Conservation (phyloP, 768 basidiomycete genomes). For the Naganishia kalamii region DNA sequence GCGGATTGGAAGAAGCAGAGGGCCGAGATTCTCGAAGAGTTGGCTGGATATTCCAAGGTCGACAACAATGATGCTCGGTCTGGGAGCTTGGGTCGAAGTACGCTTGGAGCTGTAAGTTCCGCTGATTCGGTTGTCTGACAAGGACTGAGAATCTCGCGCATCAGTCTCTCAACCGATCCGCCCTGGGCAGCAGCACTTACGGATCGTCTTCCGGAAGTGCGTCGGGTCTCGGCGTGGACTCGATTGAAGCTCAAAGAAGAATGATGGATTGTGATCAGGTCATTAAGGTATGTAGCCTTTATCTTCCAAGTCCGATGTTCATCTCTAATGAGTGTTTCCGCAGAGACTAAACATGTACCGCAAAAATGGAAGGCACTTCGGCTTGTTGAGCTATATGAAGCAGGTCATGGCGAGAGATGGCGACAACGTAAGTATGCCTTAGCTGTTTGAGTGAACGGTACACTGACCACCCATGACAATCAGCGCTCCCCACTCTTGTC, state of each 20-base stretch:
- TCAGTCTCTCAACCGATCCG: conserved; percentile 3
- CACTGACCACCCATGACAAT: not conserved
- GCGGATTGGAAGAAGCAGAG: conserved; percentile 22
- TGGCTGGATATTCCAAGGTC: conserved; percentile 12
- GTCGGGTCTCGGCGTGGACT: conserved; percentile 13
- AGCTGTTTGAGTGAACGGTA: not conserved
- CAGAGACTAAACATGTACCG: conserved; percentile 37
- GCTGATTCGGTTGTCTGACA: not conserved
- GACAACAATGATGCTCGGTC: conserved; percentile 1
- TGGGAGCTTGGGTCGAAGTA: not conserved
- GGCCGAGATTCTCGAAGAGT: conserved; percentile 22
- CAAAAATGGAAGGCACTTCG: conserved; percentile 34
- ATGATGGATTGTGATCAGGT: conserved; percentile 94
- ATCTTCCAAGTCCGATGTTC: not conserved
- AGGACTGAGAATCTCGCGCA: not conserved
- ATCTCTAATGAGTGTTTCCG: not conserved
- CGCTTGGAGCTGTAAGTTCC: not conserved
- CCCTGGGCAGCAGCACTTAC: conserved; percentile 4
- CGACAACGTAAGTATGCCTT: conserved; percentile 28
- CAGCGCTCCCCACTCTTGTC: conserved; percentile 45
- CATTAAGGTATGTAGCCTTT: conserved; percentile 53
- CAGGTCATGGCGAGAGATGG: conserved; percentile 30
- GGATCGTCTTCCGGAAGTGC: conserved; percentile 19
- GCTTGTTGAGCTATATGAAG: conserved; percentile 35
- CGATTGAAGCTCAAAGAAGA: conserved; percentile 59